Evolutionary conservation across 2,329 filamentous ascomycete genomes (phyloP).

Genomic region (Penicillium rolfsii): DNA sequence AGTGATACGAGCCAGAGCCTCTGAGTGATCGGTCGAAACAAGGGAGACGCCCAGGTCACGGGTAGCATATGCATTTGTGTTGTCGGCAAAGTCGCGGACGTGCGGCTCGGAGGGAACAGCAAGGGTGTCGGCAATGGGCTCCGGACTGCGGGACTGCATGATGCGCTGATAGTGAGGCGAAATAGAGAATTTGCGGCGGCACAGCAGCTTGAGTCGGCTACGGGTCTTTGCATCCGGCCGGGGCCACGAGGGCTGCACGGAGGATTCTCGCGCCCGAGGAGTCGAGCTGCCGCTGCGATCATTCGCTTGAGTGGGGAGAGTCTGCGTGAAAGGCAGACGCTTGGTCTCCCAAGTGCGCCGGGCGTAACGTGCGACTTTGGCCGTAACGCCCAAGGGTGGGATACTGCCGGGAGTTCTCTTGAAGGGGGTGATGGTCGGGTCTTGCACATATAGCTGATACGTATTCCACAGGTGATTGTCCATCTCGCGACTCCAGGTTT

Average conservation of each 20-base stretch:
- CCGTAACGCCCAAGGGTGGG: slow-evolving; percentile 66
- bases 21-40: slow-evolving; percentile 45
- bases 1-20: slow-evolving; percentile 41
- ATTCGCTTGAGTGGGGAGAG: slow-evolving; percentile 11
- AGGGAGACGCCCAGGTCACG: slow-evolving; percentile 52
- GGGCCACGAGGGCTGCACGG: slow-evolving; percentile 55
- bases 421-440: slow-evolving; percentile 68
- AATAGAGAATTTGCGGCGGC: slow-evolving; percentile 64
- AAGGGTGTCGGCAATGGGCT: slow-evolving; percentile 54
- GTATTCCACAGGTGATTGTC: slow-evolving; percentile 69
- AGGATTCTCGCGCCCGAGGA: slow-evolving; percentile 44
- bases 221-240: slow-evolving; percentile 62
- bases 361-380: slow-evolving; percentile 64
- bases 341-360: slow-evolving; percentile 62
- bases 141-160: slow-evolving; percentile 63
- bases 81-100: slow-evolving; percentile 27
- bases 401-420: slow-evolving; percentile 67
- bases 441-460: slow-evolving; percentile 67
- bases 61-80: slow-evolving; percentile 44
- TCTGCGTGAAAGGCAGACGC: slow-evolving; percentile 36
- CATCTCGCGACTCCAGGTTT: slow-evolving; percentile 63
- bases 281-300: slow-evolving; percentile 54
- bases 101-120: slow-evolving; percentile 34
- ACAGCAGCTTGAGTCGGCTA: slow-evolving; percentile 61
- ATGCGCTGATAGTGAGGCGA: slow-evolving; percentile 67